Base-by-base conservation (phyloP, 192 early-diverging fungal species). In the Rhizoclosmatium sp. region DNA sequence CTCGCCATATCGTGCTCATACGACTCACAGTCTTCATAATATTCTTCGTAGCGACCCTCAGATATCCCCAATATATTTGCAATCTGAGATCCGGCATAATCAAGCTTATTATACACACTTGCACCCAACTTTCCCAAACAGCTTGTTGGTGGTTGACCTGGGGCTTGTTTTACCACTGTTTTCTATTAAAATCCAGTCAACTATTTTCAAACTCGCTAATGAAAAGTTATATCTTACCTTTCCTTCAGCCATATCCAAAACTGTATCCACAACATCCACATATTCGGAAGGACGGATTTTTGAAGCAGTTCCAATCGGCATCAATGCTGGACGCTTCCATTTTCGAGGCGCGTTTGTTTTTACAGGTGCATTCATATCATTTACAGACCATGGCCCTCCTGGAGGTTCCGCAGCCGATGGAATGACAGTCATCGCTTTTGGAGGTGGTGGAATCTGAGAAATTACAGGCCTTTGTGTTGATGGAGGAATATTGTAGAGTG, bases 31-130 rank as follows among this genome's bases (percentile, higher is more conserved):
- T 80, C 78, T 3, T 64, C 70, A 41, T 71, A 73, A 44, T 80
- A 80, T 61, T 71, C 62, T 65, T 80, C 78, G 65, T 72, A 80
- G 1, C 78, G 9, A 16, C 68, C 67, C 12, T 80, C 47, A 1
- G 60, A 73, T 39, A 72, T 62, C 44, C 78, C 78, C 3, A 80
- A 64, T 9, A 65, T 9, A 5, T 21, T 14, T 4, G 78, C 69
- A n/a, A 80, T 10, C 60, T 72, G 62, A 23, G 12, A 21, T 9
- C 78, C 78, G 12, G 66, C 54, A 47, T 44, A 62, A 60, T 80
- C 78, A 2, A 80, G 21, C 3, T 45, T 49, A 40, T 44, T 39
- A 12, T 73, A 47, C 60, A 80, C 16, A 9, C 19, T 45, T 10
- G 9, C 16, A 16, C 70, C 71, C 12, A 80, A 10, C 2, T 61